A percentile compares a stretch with the other conserved stretches of the same genome.
phyloP scores from a whole-genome alignment of 257 asterid genomes.

The Salvia splendens region DNA sequence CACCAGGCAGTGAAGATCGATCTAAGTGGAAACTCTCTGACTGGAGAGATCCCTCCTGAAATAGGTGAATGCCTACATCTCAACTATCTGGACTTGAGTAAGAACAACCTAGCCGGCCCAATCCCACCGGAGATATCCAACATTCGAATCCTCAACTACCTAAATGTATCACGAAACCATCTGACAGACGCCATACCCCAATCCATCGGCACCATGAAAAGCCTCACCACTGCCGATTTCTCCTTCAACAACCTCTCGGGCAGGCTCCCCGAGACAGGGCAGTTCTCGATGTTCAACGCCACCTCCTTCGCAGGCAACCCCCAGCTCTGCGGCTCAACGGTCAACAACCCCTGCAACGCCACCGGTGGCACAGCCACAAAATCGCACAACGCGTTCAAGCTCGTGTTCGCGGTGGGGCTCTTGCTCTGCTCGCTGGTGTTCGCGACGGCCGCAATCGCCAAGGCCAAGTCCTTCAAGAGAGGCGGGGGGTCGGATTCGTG shows the following conservation, averaged over 20 bases:
- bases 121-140: constrained; percentile 66
- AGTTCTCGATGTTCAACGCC: constrained; percentile 72
- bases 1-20: constrained; percentile 68
- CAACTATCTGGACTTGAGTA: constrained; percentile 80
- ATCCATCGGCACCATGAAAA: constrained; percentile 65
- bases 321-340: constrained; percentile 61
- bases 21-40: constrained; percentile 56
- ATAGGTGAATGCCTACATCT: constrained; percentile 69
- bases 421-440: constrained; percentile 66
- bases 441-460: constrained; percentile 66
- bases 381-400: constrained; percentile 61
- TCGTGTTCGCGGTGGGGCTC: constrained; percentile 73
- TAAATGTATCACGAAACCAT: constrained; percentile 82
- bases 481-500: constrained; percentile 48
- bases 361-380: constrained; percentile 36
- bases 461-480: constrained; percentile 82
- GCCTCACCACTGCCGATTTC: constrained; percentile 91
- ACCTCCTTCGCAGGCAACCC: constrained; percentile 80
- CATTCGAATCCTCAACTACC: constrained; percentile 66
- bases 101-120: constrained; percentile 65
- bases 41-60: constrained; percentile 71
- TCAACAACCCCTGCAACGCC: constrained; percentile 69
- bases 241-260: constrained; percentile 87
- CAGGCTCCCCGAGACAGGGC: constrained; percentile 81
- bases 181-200: constrained; percentile 61